A percentile compares a stretch with the other conserved stretches of the same genome.
phyloP scores from a whole-genome alignment of 2,329 filamentous ascomycete genomes.

The Alternaria postmessia region DNA sequence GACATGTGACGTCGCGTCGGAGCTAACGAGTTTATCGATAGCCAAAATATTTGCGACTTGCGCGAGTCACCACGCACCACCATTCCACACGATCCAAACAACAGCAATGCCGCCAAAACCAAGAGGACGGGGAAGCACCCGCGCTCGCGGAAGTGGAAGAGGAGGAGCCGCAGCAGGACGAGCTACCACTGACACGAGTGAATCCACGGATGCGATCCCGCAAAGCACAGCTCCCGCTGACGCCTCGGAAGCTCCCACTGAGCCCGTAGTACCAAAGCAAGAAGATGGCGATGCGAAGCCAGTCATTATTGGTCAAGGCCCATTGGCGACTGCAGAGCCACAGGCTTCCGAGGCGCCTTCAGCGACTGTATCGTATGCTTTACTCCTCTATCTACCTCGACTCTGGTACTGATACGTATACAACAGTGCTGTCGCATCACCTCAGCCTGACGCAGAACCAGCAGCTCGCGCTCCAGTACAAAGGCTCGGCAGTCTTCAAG shows the following conservation, averaged over 20 bases:
- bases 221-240: slow-evolving; percentile 21
- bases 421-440: slow-evolving; percentile 23
- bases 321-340: slow-evolving; percentile 23
- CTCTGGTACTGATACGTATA: slow-evolving; percentile 6
- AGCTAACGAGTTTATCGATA: slow-evolving; percentile 36
- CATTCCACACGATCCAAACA: background rate
- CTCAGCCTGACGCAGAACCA: slow-evolving; percentile 28
- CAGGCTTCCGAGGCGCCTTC: slow-evolving; percentile 17
- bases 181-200: slow-evolving; percentile 19
- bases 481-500: slow-evolving; percentile 41
- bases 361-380: slow-evolving; percentile 22
- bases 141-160: slow-evolving; percentile 32
- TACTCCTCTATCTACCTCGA: background rate
- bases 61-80: slow-evolving; percentile 18
- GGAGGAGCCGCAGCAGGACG: slow-evolving; percentile 27
- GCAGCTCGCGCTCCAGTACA: slow-evolving; percentile 33
- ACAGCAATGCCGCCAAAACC: slow-evolving; percentile 45
- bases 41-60: slow-evolving; percentile 27
- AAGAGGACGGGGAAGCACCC: slow-evolving; percentile 34
- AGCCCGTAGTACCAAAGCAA: slow-evolving; percentile 29
- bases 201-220: slow-evolving; percentile 25
- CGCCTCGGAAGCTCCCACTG: slow-evolving; percentile 13
- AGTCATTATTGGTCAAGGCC: slow-evolving; percentile 17
- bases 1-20: slow-evolving; percentile 20
- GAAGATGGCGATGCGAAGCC: slow-evolving; percentile 31